phyloP scores from a whole-genome alignment of 352 stramenopile species.

The Phytophthora brassicae region DNA sequence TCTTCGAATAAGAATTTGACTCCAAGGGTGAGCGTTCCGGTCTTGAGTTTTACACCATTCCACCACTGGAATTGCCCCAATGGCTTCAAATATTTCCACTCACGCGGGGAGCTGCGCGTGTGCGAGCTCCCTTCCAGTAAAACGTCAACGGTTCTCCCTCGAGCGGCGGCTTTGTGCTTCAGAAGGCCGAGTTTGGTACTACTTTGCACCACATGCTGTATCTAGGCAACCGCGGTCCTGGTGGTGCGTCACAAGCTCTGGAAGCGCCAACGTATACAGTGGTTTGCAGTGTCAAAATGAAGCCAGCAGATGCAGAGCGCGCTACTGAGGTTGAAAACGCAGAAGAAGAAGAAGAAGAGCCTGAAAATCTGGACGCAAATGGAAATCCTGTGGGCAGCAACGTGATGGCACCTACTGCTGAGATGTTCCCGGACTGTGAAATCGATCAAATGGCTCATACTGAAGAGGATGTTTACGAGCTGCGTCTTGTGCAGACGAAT shows the following conservation, averaged over 20 bases:
- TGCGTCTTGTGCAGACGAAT: constrained; percentile 78
- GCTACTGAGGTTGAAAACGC: constrained; percentile 64
- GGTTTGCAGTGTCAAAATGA: constrained; percentile 65
- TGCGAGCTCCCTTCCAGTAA: constrained; percentile 81
- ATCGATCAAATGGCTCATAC: constrained; percentile 68
- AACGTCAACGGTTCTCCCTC: constrained; percentile 67
- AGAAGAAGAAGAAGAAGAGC: constrained; percentile 56
- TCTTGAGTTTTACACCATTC: constrained; percentile 88
- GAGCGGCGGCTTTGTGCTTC: constrained; percentile 74
- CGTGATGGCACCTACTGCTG: constrained; percentile 74
- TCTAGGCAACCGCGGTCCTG: constrained; percentile 69
- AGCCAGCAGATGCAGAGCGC: constrained; percentile 54
- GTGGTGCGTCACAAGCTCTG: constrained; percentile 76
- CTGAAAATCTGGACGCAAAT: constrained; percentile 45
- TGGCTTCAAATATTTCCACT: constrained; percentile 90
- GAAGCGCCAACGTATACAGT: constrained; percentile 80
- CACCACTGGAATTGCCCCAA: constrained; percentile 89
- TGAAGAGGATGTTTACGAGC: constrained; percentile 83
- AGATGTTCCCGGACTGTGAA: constrained; percentile 75
- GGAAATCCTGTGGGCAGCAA: constrained; percentile 55
- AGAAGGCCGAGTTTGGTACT: constrained; percentile 74
- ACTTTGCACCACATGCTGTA: constrained; percentile 86
- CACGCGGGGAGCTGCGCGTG: constrained; percentile 69
- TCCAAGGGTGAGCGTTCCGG: constrained; percentile 64
- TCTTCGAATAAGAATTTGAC: constrained; percentile 18